Base-by-base conservation (phyloP, 305 asterid species). In the Striga hermonthica region DNA sequence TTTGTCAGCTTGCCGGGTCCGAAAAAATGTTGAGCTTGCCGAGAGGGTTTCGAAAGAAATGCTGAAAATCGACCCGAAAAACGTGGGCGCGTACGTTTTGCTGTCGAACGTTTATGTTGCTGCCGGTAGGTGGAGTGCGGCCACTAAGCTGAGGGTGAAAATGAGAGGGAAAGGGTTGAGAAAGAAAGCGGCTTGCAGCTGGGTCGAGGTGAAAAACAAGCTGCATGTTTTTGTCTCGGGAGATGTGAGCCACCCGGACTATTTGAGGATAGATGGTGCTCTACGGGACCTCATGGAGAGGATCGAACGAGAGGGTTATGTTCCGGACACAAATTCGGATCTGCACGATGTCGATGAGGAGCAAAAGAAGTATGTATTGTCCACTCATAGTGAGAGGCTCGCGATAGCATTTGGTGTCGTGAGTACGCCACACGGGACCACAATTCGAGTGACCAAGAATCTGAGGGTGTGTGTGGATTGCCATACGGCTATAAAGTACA, bases 1-100 rank as follows among this genome's bases (percentile, higher is more conserved):
- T 66, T 69, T 91, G 73, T 89, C 96, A 45, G 92, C 98, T 62
- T 91, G 98, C 61, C 78, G 95, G 39, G 90, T 91, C 57, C 89
- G 84, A 80, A 91, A 87, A 75, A 81, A 85, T 40, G 74, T 91
- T n/a, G 90, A 85, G 65, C 72, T 91, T 64, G 98, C 98, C 63
- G 92, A 91, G 71, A 84, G 68, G 70, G 91, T 86, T 69, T 84
- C 89, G 12, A 69, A 78, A 66, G 82, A 89, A 74, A 89, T 91
- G 66, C 57, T 83, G 37, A 57, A 34, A 45, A 75, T 80, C 14
- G 90, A 89, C 74, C 95, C 98, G 10, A 65, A 78, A 11, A 57
- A 80, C 71, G 75, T 60, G 47, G 75, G 84, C 34, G 80, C 88
- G 58, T 85, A 80, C 72, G 76, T 83, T 63, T 83, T 91, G 60